phyloP scores from a whole-genome alignment of 2,329 filamentous ascomycete species.

The Elsinoe arachidis region DNA sequence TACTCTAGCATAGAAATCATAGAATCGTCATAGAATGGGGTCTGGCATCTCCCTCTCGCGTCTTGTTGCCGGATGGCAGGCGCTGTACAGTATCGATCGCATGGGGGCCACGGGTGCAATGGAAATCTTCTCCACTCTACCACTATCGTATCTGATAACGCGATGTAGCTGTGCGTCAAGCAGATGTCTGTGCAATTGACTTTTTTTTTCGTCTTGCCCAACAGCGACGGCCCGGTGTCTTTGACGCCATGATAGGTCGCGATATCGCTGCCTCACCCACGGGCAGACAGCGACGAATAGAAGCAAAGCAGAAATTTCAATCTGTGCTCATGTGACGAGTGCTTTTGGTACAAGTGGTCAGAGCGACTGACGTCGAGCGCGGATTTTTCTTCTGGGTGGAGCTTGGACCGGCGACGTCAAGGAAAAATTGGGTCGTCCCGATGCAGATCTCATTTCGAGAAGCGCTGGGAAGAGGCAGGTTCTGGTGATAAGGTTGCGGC shows the following conservation, averaged over 20 bases:
- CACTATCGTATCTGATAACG: neutral
- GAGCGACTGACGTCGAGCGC: neutral
- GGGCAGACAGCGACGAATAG: too few relatives aligned
- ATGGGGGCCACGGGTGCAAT: neutral
- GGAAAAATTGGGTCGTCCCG: neutral
- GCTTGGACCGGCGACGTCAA: neutral
- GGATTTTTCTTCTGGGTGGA: neutral
- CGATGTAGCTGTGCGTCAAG: neutral
- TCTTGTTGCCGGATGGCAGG: neutral
- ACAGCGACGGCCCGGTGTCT: neutral
- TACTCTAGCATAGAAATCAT: constrained; percentile 8
- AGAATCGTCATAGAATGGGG: neutral
- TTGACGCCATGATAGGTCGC: neutral
- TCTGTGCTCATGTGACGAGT: neutral
- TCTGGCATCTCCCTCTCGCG: neutral
- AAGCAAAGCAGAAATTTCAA: neutral
- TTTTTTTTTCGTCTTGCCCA: neutral
- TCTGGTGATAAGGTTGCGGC: neutral
- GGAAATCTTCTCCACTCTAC: constrained; percentile 7
- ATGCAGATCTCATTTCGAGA: neutral
- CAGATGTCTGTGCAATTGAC: neutral
- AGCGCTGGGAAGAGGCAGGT: neutral
- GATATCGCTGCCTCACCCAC: neutral
- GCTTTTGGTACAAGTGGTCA: neutral
- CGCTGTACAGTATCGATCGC: constrained; percentile 2